These are phyloP conservation scores for Anethum foeniculum DNA, from an alignment of 140 eudicot species.

Conservation along the genomic window DNA sequence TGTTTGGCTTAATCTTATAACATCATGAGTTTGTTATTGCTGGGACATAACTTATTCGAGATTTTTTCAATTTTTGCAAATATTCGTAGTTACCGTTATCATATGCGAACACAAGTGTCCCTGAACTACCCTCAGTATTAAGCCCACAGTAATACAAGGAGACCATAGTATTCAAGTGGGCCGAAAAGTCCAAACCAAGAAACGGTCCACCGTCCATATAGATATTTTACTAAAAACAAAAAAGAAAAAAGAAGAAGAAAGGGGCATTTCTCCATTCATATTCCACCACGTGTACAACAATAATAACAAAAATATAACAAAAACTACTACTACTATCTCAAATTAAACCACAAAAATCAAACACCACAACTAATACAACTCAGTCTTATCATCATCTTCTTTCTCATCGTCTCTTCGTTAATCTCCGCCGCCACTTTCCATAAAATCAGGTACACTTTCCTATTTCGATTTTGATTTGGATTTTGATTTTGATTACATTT, in stretches of 20 bases:
- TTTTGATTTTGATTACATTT: neutral
- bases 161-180: neutral
- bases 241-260: neutral
- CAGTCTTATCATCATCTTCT: neutral
- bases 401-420: neutral
- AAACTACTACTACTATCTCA: neutral
- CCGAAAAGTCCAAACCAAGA: neutral
- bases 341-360: neutral
- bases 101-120: too few species aligned
- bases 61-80: too few species aligned
- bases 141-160: neutral
- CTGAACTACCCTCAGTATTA: too few species aligned
- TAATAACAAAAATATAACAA: neutral
- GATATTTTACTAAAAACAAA: neutral
- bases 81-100: too few species aligned
- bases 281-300: neutral
- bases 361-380: neutral
- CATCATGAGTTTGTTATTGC: too few species aligned
- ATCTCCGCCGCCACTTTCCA: neutral
- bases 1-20: too few species aligned
- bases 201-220: neutral
- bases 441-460: neutral
- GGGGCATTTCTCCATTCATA: neutral
- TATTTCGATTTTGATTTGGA: too few species aligned
- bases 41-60: too few species aligned